Evolutionary conservation across 2,329 filamentous ascomycete species (phyloP), one percentile per base, ranked within the genome.

Genomic region (Diaporthe nobilis): DNA sequence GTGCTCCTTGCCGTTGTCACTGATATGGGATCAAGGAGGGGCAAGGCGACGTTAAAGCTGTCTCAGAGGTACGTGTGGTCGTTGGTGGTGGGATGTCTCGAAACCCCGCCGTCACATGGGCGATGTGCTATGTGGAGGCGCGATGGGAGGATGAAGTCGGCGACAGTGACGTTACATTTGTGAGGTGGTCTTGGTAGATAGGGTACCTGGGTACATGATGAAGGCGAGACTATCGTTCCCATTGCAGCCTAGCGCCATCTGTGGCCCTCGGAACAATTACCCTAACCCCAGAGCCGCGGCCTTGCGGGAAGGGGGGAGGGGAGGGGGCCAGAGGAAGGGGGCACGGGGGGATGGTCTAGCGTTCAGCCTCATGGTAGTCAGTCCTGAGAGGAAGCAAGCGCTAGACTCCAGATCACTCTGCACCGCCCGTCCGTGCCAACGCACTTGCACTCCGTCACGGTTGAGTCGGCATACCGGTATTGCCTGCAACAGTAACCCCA

Each of bases 11-110:
- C 25, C 42, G 42, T 37, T n/a, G 61, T 49, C 44, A 51, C 63
- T 67, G 63, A 67, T 67, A 57, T 58, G 51, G 65, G 9, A 34
- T 15, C 25, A 65, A 71, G 75, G 71, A 61, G 55, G 63, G 71
- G 53, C 68, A 44, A 77, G 75, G 73, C 61, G 75, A 77, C 75
- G 73, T 77, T 77, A 53, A 75, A 75, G 60, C 51, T 51, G 70
- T 57, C 57, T 71, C 60, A 58, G 63, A 73, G 75, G 68, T 72
- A 75, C 73, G 75, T 75, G 70, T 77, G 73, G 47, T 75, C 22
- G 60, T 44, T 37, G 44, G 34, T 70, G 70, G 60, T 44, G 42
- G 55, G 3, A 60, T 58, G n/a, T 49, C 37, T 60, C 39, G 44
- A 39, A 70, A 72, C 55, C 42, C 70, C 70, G 55, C 70, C 58